These are phyloP conservation scores for Trypanosoma caninum DNA, from an alignment of 208 protist species.

Conservation along the genomic window DNA sequence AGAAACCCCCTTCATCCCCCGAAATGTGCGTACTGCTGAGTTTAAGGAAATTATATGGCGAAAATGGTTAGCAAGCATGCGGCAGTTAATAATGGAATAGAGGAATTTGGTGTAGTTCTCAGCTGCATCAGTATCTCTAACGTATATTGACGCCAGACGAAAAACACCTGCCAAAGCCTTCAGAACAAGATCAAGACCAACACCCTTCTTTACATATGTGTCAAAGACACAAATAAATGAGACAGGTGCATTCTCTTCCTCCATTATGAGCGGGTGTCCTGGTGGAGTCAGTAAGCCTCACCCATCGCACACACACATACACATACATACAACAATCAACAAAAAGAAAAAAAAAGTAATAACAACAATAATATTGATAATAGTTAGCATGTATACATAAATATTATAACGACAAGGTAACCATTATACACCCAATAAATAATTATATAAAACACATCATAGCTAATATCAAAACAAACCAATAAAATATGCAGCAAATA, in stretches of 20 bases:
- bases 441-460: no score
- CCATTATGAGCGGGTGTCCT: not conserved
- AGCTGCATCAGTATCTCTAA: constrained; percentile 19
- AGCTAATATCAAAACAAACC: not conserved
- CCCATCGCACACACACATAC: constrained; percentile 20
- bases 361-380: not conserved
- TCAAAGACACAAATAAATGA: constrained; percentile 48
- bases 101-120: constrained; percentile 44
- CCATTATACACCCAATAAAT: not conserved
- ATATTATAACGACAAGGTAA: no score
- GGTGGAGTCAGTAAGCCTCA: no score
- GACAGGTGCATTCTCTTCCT: constrained; percentile 9
- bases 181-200: constrained; percentile 79
- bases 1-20: constrained; percentile 22
- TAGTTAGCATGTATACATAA: not conserved
- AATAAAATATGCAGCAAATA: constrained; percentile 4
- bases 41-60: constrained; percentile 46
- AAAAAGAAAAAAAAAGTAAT: constrained; percentile 2
- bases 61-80: constrained; percentile 88
- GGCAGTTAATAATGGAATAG: constrained; percentile 76
- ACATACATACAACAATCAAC: constrained; percentile 8
- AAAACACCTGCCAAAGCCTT: constrained; percentile 66
- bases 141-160: constrained; percentile 62
- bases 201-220: constrained; percentile 67
- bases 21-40: constrained; percentile 15